Conservation (phyloP, 768 basidiomycete species). For the Calocera cornea region DNA sequence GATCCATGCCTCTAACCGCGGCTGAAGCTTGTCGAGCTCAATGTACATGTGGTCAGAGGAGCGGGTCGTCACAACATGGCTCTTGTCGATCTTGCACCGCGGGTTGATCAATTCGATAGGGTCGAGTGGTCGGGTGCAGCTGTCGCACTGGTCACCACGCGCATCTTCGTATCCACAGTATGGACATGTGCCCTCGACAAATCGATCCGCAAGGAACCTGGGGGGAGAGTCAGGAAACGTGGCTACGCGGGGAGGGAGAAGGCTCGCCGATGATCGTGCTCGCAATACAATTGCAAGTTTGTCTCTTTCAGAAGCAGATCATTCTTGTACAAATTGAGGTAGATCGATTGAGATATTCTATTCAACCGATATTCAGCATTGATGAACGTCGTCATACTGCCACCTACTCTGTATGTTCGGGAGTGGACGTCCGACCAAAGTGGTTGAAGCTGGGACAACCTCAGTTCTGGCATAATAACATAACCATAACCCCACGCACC, state of each 20-base stretch:
- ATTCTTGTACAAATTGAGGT: conserved; percentile 67
- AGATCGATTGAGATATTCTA: conserved; percentile 85
- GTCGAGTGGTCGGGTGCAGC: conserved; percentile 81
- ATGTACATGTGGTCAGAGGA: conserved; percentile 87
- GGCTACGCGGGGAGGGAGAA: background rate
- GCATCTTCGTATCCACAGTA: conserved; percentile 91
- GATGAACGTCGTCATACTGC: background rate
- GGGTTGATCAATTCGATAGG: conserved; percentile 88
- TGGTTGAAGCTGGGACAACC: conserved; percentile 60
- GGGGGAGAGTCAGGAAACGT: background rate
- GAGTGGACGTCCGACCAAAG: conserved; percentile 90
- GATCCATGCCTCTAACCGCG: conserved; percentile 77
- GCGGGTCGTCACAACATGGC: conserved; percentile 60
- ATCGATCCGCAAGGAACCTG: conserved; percentile 92
- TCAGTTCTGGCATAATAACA: background rate
- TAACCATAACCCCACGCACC: conserved; percentile 32
- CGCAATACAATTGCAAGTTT: conserved; percentile 89
- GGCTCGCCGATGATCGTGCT: conserved; percentile 68
- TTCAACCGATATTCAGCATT: background rate
- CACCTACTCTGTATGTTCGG: conserved; percentile 70
- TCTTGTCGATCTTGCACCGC: conserved; percentile 77
- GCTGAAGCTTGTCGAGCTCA: conserved; percentile 69
- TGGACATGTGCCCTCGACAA: conserved; percentile 95
- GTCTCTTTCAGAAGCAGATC: conserved; percentile 65
- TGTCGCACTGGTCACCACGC: conserved; percentile 95